Conservation (phyloP, 1,284 basidiomycete genomes). For the Apiotrichum gamsii region DNA sequence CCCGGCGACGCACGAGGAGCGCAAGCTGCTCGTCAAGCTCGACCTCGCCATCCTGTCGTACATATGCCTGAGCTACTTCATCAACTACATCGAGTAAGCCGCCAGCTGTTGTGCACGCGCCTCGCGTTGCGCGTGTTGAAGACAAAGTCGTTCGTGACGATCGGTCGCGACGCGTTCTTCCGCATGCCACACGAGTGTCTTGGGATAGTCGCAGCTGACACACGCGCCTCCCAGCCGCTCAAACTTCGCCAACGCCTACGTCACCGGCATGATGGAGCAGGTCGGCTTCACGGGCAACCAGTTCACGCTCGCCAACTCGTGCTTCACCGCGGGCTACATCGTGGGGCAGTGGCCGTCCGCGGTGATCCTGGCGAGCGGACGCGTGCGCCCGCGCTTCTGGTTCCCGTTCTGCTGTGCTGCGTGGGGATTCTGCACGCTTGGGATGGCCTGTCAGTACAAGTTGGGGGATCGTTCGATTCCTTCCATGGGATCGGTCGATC, state of each 20-base stretch:
- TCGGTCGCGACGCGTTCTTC: too few relatives aligned
- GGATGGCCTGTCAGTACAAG: slow-evolving; percentile 9
- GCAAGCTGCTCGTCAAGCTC: slow-evolving; percentile 34
- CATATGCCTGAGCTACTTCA: slow-evolving; percentile 27
- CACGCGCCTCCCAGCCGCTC: slow-evolving; percentile 1
- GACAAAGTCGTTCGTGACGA: too few relatives aligned
- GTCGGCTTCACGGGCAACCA: slow-evolving; percentile 20
- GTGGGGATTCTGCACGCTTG: slow-evolving; percentile 32
- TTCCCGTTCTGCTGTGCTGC: slow-evolving; percentile 35
- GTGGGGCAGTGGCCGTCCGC: slow-evolving; percentile 35
- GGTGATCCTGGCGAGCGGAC: slow-evolving; percentile 32
- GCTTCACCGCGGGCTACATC: slow-evolving; percentile 38
- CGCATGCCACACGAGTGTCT: too few relatives aligned
- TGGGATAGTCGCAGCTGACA: background rate
- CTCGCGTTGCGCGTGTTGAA: too few relatives aligned
- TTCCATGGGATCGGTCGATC: slow-evolving; percentile 14
- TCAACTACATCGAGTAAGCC: slow-evolving; percentile 15
- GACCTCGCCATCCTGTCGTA: slow-evolving; percentile 36
- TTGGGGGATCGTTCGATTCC: background rate
- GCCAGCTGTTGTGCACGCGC: background rate
- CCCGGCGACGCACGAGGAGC: slow-evolving; percentile 25
- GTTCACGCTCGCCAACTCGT: slow-evolving; percentile 27
- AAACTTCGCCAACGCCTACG: slow-evolving; percentile 22
- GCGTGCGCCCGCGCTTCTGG: slow-evolving; percentile 34
- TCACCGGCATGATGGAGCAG: slow-evolving; percentile 33